A percentile compares a stretch with the other conserved stretches of the same genome.
These are phyloP conservation scores for Penicillium sp. DNA, from an alignment of 2,329 filamentous ascomycete genomes.

Conservation along the genomic window DNA sequence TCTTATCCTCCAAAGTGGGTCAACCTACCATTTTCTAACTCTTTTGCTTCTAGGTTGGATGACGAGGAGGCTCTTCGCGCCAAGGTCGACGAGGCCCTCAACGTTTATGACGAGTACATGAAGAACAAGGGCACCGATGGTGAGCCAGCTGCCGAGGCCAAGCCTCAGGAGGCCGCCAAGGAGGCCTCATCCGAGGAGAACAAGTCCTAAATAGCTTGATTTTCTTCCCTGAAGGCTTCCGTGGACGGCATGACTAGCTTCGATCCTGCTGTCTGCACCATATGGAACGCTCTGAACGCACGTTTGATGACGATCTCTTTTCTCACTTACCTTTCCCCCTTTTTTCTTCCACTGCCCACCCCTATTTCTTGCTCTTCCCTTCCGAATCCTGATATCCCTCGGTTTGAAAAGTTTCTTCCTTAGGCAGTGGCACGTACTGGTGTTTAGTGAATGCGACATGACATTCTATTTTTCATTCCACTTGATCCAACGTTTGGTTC, in stretches of 20 bases:
- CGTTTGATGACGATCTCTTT: constrained; percentile 32
- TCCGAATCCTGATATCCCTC: constrained; percentile 39
- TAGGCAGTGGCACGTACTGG: constrained; percentile 29
- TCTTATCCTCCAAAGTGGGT: neutral
- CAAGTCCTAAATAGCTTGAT: constrained; percentile 32
- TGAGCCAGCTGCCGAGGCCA: constrained; percentile 38
- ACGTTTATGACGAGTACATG: constrained; percentile 97
- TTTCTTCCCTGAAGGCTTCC: constrained; percentile 17
- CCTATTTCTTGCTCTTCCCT: constrained; percentile 17
- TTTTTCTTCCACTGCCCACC: constrained; percentile 15
- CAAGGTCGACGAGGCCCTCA: constrained; percentile 97
- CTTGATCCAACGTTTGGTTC: too few relatives aligned
- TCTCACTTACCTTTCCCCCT: constrained; percentile 21
- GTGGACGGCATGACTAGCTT: constrained; percentile 5
- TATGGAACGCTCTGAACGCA: constrained; percentile 29
- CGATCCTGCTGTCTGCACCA: constrained; percentile 13
- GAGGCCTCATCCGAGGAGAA: constrained; percentile 39
- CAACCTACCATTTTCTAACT: constrained; percentile 10
- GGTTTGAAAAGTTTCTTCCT: constrained; percentile 37
- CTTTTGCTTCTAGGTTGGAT: constrained; percentile 61
- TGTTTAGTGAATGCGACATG: constrained; percentile 29
- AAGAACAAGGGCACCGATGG: constrained; percentile 63
- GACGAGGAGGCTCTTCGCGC: constrained; percentile 81
- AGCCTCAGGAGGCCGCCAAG: constrained; percentile 41
- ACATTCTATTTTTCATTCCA: constrained; percentile 17